Conservation (phyloP, 1,284 basidiomycete species). For the Trichosporon coremiiforme region DNA sequence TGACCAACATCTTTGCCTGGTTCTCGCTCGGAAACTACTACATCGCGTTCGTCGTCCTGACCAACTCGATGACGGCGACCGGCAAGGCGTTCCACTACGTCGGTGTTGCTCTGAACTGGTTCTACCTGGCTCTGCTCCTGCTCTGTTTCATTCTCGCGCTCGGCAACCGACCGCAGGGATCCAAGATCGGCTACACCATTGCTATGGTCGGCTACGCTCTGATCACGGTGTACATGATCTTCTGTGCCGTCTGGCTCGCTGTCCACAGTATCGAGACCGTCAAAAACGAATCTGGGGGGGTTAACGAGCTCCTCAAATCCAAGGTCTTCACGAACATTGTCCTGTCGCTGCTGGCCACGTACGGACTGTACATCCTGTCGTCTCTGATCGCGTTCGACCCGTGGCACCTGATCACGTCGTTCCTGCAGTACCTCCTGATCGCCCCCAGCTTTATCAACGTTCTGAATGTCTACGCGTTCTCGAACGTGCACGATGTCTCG, state of each 20-base stretch:
- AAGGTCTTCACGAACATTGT: slow-evolving; percentile 78
- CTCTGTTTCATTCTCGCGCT: slow-evolving; percentile 88
- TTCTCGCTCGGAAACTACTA: slow-evolving; percentile 87
- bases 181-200: slow-evolving; percentile 76
- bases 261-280: slow-evolving; percentile 73
- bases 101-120: slow-evolving; percentile 79
- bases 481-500: slow-evolving; percentile 70
- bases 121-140: slow-evolving; percentile 82
- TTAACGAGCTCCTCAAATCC: slow-evolving; percentile 67
- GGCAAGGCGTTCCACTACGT: slow-evolving; percentile 59
- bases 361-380: slow-evolving; percentile 77
- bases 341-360: slow-evolving; percentile 78
- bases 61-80: slow-evolving; percentile 20
- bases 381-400: slow-evolving; percentile 73
- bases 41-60: slow-evolving; percentile 67
- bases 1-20: slow-evolving; percentile 91
- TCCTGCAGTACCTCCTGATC: slow-evolving; percentile 86
- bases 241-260: slow-evolving; percentile 68
- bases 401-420: slow-evolving; percentile 70
- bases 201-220: slow-evolving; percentile 80
- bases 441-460: slow-evolving; percentile 91
- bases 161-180: slow-evolving; percentile 88
- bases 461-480: slow-evolving; percentile 72
- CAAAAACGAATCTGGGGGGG: slow-evolving; percentile 53
- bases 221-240: slow-evolving; percentile 88